These are phyloP conservation scores for Hysterium pulicare DNA, from an alignment of 2,329 filamentous ascomycete species.

Conservation along the genomic window DNA sequence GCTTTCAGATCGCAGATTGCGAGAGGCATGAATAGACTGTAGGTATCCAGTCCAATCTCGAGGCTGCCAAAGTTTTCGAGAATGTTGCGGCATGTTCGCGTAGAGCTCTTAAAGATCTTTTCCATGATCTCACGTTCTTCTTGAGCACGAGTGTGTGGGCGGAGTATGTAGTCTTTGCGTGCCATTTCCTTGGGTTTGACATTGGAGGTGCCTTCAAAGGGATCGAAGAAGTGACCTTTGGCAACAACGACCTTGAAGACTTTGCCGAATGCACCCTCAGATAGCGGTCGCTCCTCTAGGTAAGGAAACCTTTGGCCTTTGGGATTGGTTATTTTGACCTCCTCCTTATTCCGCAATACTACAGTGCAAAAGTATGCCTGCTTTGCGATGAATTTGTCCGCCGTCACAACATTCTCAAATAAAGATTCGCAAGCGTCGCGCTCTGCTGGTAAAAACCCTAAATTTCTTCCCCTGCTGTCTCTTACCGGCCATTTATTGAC, in stretches of 20 bases:
- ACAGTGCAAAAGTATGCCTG: constrained; percentile 16
- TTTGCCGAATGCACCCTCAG: constrained; percentile 74
- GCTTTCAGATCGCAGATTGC: constrained; percentile 37
- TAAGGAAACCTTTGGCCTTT: constrained; percentile 31
- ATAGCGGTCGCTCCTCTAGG: constrained; percentile 27
- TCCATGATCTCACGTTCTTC: constrained; percentile 35
- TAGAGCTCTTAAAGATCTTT: constrained; percentile 31
- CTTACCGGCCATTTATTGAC: too few species aligned
- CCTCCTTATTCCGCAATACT: constrained; percentile 23
- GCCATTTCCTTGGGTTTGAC: constrained; percentile 24
- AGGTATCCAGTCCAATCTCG: constrained; percentile 29
- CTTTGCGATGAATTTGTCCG: constrained; percentile 26
- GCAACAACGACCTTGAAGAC: constrained; percentile 82
- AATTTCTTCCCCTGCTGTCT: too few species aligned
- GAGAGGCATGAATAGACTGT: constrained; percentile 42
- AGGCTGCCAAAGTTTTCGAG: constrained; percentile 37
- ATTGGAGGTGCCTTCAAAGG: constrained; percentile 3
- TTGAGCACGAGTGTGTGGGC: constrained; percentile 10
- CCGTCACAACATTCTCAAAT: too few species aligned
- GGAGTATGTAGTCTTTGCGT: constrained; percentile 38
- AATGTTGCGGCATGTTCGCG: constrained; percentile 34
- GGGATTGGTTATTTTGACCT: constrained; percentile 16
- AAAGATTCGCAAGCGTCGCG: too few species aligned
- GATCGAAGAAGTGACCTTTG: constrained; percentile 34
- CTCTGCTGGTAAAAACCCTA: too few species aligned